These are phyloP conservation scores for Apophysomyces trapeziformis DNA, from an alignment of 371 early-diverging fungal genomes.

Conservation along the genomic window DNA sequence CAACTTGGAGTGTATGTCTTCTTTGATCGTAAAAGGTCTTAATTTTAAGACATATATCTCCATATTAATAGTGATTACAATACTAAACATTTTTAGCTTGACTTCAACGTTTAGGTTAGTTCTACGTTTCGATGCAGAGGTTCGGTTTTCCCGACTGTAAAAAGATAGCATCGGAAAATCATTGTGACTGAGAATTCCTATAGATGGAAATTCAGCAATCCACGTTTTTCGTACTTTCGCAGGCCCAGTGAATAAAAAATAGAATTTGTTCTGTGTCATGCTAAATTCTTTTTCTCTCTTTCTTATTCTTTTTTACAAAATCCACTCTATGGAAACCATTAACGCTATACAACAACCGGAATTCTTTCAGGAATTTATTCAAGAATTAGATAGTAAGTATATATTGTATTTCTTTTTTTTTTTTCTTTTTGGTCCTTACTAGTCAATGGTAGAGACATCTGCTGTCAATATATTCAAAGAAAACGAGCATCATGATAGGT, in stretches of 20 bases:
- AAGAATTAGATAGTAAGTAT: background rate
- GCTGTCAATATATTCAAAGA: background rate
- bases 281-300: slow-evolving; percentile 3
- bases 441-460: background rate
- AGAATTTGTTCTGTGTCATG: slow-evolving; percentile 6
- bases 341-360: background rate
- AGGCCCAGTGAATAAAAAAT: background rate
- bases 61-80: no score
- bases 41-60: no score
- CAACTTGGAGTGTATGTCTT: no score
- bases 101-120: no score
- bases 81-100: no score
- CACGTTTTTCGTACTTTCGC: no score
- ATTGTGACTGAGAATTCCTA: no score
- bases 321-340: background rate
- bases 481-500: background rate
- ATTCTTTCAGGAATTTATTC: slow-evolving; percentile 3
- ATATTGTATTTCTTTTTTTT: background rate
- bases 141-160: no score
- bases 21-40: no score
- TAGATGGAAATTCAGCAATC: no score
- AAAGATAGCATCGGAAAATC: no score
- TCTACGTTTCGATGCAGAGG: no score
- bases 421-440: background rate
- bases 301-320: background rate